phyloP scores from a whole-genome alignment of 805 yeast genomes.

The Nakazawaea populi region DNA sequence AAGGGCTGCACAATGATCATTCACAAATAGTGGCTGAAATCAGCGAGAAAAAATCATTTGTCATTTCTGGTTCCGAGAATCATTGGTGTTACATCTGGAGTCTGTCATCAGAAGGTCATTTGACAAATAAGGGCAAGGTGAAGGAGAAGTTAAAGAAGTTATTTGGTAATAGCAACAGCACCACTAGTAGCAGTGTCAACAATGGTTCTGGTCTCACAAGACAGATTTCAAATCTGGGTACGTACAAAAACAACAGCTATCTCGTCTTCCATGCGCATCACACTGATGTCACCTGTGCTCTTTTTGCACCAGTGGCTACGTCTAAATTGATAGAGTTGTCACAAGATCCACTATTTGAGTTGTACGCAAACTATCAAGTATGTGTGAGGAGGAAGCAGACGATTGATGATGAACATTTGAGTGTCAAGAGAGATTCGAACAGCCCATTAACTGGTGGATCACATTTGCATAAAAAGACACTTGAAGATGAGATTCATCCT shows the following conservation, averaged over 20 bases:
- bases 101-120: constrained; percentile 23
- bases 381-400: constrained; percentile 1
- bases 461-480: not conserved
- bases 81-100: constrained; percentile 85
- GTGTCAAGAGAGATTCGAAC: not conserved
- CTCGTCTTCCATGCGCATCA: constrained; percentile 75
- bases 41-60: constrained; percentile 49
- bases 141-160: constrained; percentile 5
- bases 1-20: constrained; percentile 66
- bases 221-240: not conserved
- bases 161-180: not conserved
- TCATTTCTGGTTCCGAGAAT: constrained; percentile 82
- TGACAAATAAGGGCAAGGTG: constrained; percentile 16
- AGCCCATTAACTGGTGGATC: not conserved
- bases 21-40: constrained; percentile 67
- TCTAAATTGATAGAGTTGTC: constrained; percentile 60
- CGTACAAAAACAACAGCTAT: constrained; percentile 51
- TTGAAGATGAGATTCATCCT: constrained; percentile 25
- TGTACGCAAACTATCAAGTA: constrained; percentile 23
- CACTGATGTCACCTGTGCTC: constrained; percentile 65
- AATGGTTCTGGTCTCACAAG: not conserved
- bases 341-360: constrained; percentile 74
- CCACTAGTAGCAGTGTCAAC: not conserved
- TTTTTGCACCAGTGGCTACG: constrained; percentile 72
- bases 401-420: not conserved